Conservation (phyloP, 78 protist species). For the Dictyostelium firmibasis region DNA sequence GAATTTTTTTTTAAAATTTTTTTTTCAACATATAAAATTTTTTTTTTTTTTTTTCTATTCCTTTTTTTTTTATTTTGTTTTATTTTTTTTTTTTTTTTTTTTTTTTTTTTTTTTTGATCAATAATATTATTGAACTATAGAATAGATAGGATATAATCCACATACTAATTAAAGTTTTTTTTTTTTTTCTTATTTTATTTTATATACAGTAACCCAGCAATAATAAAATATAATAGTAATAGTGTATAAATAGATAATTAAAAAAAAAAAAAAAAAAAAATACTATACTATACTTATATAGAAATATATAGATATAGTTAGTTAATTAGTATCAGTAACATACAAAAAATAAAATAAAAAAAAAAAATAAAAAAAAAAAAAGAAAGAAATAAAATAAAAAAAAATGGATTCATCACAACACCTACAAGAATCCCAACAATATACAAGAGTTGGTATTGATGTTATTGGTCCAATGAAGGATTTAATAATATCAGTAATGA, state of each 20-base stretch:
- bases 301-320: background rate
- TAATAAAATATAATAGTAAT: background rate
- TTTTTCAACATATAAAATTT: background rate
- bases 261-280: background rate
- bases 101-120: background rate
- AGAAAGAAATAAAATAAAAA: background rate
- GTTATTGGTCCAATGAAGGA: conserved; percentile 52
- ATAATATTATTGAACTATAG: background rate
- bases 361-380: background rate
- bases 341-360: background rate
- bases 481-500: conserved; percentile 31
- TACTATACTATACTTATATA: background rate
- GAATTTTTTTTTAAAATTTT: background rate
- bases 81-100: background rate
- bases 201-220: background rate
- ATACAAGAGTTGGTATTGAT: conserved; percentile 16
- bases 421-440: background rate
- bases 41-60: background rate
- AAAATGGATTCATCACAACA: background rate
- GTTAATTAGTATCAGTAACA: background rate
- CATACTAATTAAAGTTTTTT: background rate
- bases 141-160: background rate
- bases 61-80: background rate
- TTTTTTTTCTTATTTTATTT: background rate
- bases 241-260: background rate